A percentile compares a stretch with the other conserved stretches of the same genome.
These are phyloP conservation scores for Cutaneotrichosporon curvatum DNA, from an alignment of 1,284 basidiomycete species.

Conservation along the genomic window DNA sequence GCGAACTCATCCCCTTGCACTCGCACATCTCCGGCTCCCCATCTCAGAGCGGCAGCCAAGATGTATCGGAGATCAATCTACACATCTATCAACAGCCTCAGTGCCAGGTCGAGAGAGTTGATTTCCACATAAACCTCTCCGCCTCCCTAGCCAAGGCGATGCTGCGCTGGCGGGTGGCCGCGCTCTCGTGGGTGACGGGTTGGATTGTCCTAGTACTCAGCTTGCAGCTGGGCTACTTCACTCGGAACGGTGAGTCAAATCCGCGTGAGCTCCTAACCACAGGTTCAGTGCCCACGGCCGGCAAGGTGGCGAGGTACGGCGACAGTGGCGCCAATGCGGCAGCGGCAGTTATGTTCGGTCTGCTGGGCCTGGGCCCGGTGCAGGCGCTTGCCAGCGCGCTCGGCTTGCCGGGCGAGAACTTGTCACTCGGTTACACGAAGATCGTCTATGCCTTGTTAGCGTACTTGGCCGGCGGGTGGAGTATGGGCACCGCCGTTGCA, in stretches of 20 bases:
- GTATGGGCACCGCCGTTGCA: constrained; percentile 2
- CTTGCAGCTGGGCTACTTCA: constrained; percentile 22
- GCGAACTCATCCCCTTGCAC: constrained; percentile 55
- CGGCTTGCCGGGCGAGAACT: too few species aligned
- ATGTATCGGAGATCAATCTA: constrained; percentile 15
- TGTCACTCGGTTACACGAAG: constrained; percentile 8
- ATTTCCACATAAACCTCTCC: constrained; percentile 58
- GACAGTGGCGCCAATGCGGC: not conserved
- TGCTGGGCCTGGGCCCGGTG: not conserved
- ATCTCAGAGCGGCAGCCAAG: constrained; percentile 47
- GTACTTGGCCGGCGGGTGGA: constrained; percentile 52
- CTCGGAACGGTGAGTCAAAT: not conserved
- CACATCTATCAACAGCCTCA: constrained; percentile 41
- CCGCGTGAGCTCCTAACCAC: not conserved
- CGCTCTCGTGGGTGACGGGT: constrained; percentile 63
- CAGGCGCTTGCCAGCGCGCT: not conserved
- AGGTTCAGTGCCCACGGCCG: not conserved
- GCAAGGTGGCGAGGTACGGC: too few species aligned
- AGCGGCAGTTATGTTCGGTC: not conserved
- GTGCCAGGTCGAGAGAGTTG: constrained; percentile 49
- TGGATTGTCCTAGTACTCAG: constrained; percentile 56
- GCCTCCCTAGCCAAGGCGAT: constrained; percentile 62
- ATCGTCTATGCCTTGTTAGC: constrained; percentile 1
- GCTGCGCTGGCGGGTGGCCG: constrained; percentile 62
- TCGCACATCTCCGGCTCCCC: constrained; percentile 61